Evolutionary conservation across 148 eudicot species (phyloP).

Genomic region (Gaultheria prostrata): DNA sequence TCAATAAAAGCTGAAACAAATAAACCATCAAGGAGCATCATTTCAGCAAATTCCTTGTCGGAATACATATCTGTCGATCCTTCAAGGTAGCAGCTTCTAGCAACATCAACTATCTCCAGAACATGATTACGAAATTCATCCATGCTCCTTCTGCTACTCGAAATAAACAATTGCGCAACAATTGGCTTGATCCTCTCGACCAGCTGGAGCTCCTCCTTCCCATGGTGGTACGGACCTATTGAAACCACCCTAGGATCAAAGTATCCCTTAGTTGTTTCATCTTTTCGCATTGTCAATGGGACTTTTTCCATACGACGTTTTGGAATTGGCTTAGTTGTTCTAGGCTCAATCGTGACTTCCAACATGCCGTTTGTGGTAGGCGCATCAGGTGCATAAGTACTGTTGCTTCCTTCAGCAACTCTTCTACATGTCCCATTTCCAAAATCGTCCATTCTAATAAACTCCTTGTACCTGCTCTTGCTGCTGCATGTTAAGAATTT

Average conservation of each 20-base stretch:
- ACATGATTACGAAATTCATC: not conserved
- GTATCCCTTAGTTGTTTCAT: not conserved
- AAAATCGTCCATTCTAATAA: too few species aligned
- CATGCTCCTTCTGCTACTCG: not conserved
- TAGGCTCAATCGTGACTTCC: not conserved
- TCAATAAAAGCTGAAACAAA: not conserved
- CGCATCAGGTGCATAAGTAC: not conserved
- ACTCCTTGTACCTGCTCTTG: too few species aligned
- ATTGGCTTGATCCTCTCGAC: not conserved
- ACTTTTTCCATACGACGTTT: not conserved
- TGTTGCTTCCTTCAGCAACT: not conserved
- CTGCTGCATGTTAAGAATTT: too few species aligned
- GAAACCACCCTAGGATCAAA: slow-evolving; percentile 3
- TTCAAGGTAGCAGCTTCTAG: slow-evolving; percentile 3
- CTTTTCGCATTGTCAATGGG: not conserved
- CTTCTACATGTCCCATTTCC: too few species aligned
- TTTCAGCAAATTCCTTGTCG: not conserved
- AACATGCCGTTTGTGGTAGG: not conserved
- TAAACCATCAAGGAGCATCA: slow-evolving; percentile 7
- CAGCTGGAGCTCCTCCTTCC: not conserved
- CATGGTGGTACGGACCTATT: not conserved
- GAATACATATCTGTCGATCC: slow-evolving; percentile 3
- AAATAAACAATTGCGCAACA: not conserved
- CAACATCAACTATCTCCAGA: not conserved
- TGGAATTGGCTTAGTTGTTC: not conserved